Conservation (phyloP, 1,139 yeast genomes). For the Debaryomyces robertsiae region DNA sequence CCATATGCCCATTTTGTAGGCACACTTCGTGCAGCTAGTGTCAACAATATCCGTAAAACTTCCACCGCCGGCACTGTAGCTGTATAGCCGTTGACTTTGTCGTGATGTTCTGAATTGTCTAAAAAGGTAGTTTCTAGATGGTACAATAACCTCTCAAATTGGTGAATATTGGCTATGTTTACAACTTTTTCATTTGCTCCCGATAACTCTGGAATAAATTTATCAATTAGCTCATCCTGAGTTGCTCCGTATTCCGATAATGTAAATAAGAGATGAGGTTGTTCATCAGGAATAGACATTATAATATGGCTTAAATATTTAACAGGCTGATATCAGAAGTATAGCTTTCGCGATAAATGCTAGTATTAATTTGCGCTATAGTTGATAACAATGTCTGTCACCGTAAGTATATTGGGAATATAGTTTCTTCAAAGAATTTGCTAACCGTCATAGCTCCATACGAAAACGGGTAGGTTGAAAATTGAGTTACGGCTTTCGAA, state of each 20-base stretch:
- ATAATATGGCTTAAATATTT: too few species aligned
- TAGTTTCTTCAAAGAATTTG: background rate
- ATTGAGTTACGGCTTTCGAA: constrained; percentile 18
- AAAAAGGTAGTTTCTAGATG: constrained; percentile 27
- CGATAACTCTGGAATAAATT: constrained; percentile 28
- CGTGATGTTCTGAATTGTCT: constrained; percentile 10
- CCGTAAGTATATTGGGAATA: constrained; percentile 16
- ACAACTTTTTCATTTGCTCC: constrained; percentile 14
- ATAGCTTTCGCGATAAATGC: constrained; percentile 5
- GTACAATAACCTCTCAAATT: constrained; percentile 33
- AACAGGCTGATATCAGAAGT: too few species aligned
- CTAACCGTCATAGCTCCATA: constrained; percentile 19
- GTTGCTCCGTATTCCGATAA: constrained; percentile 1
- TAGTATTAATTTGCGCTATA: background rate
- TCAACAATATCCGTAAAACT: constrained; percentile 32
- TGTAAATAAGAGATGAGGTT: constrained; percentile 4
- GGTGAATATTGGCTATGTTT: constrained; percentile 30
- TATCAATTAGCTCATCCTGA: constrained; percentile 19
- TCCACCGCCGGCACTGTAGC: constrained; percentile 26
- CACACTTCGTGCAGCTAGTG: constrained; percentile 33
- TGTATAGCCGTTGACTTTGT: background rate
- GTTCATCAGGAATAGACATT: constrained; percentile 4
- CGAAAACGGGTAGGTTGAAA: constrained; percentile 24
- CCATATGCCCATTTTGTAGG: constrained; percentile 29
- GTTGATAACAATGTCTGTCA: constrained; percentile 19